Evolutionary conservation across 106 monocot genomes (phyloP).

Genomic region (Allium cepa): DNA sequence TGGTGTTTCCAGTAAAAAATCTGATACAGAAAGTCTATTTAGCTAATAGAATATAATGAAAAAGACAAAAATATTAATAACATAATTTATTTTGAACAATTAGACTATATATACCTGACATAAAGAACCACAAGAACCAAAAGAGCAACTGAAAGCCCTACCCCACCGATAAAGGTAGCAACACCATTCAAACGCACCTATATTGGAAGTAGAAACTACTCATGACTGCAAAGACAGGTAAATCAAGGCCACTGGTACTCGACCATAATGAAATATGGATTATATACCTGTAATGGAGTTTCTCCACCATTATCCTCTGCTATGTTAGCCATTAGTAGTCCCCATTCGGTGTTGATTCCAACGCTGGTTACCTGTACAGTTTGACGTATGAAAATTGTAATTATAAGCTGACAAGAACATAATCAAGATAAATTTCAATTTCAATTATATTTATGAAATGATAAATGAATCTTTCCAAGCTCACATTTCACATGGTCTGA

Average conservation of each 20-base stretch:
- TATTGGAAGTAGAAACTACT: conserved; percentile 16
- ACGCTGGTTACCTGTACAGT: conserved; percentile 77
- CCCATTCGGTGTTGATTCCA: conserved; percentile 98
- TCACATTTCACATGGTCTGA: too few relatives aligned
- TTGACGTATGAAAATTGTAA: too few relatives aligned
- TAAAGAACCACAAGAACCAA: conserved; percentile 75
- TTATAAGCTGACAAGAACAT: too few relatives aligned
- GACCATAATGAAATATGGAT: too few relatives aligned
- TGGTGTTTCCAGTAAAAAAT: conserved; percentile 48
- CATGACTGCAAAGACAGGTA: background rate
- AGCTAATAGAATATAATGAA: background rate
- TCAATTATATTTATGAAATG: too few relatives aligned
- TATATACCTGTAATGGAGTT: conserved; percentile 82
- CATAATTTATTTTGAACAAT: background rate
- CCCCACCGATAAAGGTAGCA: conserved; percentile 87
- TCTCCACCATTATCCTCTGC: conserved; percentile 95
- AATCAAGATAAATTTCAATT: too few relatives aligned
- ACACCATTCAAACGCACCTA: conserved; percentile 96
- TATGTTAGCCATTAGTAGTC: conserved; percentile 90
- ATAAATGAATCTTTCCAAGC: too few relatives aligned
- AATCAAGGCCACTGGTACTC: background rate
- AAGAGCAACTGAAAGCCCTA: conserved; percentile 71
- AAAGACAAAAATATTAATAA: background rate
- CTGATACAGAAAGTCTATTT: conserved; percentile 8
- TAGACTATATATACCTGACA: conserved; percentile 29